phyloP scores from a whole-genome alignment of 2,329 filamentous ascomycete species.

The Colletotrichum sp. region DNA sequence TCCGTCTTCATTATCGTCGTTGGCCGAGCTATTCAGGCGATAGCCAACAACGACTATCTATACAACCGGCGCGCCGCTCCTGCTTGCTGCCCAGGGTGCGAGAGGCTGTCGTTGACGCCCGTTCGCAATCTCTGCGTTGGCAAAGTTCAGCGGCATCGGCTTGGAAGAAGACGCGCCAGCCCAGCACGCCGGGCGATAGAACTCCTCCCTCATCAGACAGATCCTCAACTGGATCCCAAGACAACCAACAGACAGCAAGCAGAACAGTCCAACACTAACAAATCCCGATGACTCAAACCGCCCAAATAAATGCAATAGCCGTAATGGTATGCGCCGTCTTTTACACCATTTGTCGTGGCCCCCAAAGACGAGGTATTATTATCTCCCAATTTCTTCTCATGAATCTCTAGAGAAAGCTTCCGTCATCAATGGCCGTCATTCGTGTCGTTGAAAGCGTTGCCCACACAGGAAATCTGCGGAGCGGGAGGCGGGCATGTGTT shows the following conservation, averaged over 20 bases:
- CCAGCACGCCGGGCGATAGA: neutral
- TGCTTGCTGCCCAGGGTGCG: neutral
- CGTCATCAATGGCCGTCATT: slow-evolving; percentile 24
- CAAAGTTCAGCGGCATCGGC: neutral
- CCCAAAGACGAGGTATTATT: slow-evolving; percentile 17
- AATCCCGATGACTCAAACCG: slow-evolving; percentile 18
- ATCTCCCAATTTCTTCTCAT: slow-evolving; percentile 18
- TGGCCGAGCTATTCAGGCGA: slow-evolving; percentile 13
- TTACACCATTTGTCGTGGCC: slow-evolving; percentile 12
- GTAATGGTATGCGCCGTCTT: slow-evolving; percentile 20
- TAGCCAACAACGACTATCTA: slow-evolving; percentile 18
- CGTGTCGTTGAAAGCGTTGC: slow-evolving; percentile 18
- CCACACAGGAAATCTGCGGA: slow-evolving; percentile 3
- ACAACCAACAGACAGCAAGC: slow-evolving; percentile 19
- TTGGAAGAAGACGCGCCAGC: neutral
- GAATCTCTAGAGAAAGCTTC: slow-evolving; percentile 27
- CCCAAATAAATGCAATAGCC: slow-evolving; percentile 22
- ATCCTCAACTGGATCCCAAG: slow-evolving; percentile 13
- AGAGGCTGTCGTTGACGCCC: neutral
- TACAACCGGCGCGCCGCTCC: neutral
- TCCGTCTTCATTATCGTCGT: slow-evolving; percentile 9
- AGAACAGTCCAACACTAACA: slow-evolving; percentile 17
- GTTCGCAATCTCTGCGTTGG: neutral
- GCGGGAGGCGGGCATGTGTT: slow-evolving; percentile 7
- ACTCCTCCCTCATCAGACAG: neutral